phyloP scores from a whole-genome alignment of 2,329 filamentous ascomycete species.

The Dactylellina haptotyla region DNA sequence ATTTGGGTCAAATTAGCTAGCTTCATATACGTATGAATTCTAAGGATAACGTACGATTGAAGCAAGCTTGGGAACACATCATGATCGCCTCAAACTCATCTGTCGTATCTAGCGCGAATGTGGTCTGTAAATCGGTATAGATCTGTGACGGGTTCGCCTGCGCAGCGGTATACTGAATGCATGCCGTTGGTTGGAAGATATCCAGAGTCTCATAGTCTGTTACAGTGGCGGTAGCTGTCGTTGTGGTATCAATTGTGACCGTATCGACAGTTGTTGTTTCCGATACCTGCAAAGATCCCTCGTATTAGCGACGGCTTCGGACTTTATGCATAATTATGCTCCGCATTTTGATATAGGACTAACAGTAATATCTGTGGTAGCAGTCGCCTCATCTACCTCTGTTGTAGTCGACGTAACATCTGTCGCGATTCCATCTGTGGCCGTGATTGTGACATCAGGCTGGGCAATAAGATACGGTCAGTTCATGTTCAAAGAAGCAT shows the following conservation, averaged over 20 bases:
- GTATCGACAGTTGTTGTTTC: conserved; percentile 15
- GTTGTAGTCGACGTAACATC: conserved; percentile 4
- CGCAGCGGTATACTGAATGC: conserved; percentile 6
- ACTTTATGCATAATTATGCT: not conserved
- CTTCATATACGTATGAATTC: not conserved
- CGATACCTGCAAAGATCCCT: too few relatives aligned
- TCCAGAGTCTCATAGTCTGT: conserved; percentile 18
- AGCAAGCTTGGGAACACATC: conserved; percentile 21
- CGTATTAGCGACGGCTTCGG: not conserved
- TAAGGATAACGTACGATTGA: not conserved
- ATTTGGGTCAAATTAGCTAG: not conserved
- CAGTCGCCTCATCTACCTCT: not conserved
- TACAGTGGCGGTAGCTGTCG: not conserved
- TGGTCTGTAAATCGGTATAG: conserved; percentile 20
- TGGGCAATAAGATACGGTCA: not conserved
- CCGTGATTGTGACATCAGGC: not conserved
- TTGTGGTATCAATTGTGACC: not conserved
- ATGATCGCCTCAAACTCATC: conserved; percentile 17
- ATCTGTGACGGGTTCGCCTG: conserved; percentile 18
- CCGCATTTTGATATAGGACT: not conserved
- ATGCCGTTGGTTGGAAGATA: conserved; percentile 8
- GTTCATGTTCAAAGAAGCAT: too few relatives aligned
- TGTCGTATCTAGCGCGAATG: conserved; percentile 9
- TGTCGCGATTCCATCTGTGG: not conserved
- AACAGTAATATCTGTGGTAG: conserved; percentile 8